These are phyloP conservation scores for Teratosphaeria nubilosa DNA, from an alignment of 2,329 filamentous ascomycete genomes.

Conservation along the genomic window DNA sequence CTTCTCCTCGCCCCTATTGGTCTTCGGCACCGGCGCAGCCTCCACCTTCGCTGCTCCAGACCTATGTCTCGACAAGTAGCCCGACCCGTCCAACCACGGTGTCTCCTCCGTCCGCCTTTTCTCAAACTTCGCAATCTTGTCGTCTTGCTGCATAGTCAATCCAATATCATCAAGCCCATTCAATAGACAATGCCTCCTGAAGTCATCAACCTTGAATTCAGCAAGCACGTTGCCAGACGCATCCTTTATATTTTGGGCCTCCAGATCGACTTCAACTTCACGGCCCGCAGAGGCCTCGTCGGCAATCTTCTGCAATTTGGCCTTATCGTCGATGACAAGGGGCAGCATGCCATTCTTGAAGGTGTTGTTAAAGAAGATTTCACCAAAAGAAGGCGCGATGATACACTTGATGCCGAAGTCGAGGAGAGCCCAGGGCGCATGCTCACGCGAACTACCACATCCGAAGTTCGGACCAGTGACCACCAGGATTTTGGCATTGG, in stretches of 20 bases:
- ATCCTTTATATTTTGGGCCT: conserved; percentile 72
- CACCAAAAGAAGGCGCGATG: conserved; percentile 77
- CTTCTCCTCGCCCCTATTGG: conserved; percentile 75
- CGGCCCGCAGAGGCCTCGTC: conserved; percentile 67
- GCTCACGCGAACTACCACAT: conserved; percentile 84
- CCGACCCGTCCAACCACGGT: conserved; percentile 83
- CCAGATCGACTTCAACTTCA: conserved; percentile 83
- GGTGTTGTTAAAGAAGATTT: conserved; percentile 99
- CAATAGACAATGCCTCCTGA: conserved; percentile 85
- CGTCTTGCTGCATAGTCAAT: conserved; percentile 81
- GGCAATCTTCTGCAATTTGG: conserved; percentile 58
- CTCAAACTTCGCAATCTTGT: conserved; percentile 81
- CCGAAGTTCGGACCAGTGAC: conserved; percentile 91
- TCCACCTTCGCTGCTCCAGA: conserved; percentile 52
- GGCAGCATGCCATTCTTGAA: conserved; percentile 99
- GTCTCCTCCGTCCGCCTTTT: conserved; percentile 63
- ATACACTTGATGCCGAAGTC: conserved; percentile 94
- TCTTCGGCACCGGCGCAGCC: conserved; percentile 67
- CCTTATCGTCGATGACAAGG: conserved; percentile 60
- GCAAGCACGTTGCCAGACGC: conserved; percentile 63
- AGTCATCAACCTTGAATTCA: conserved; percentile 79
- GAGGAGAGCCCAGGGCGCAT: conserved; percentile 91
- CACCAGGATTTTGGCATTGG: conserved; percentile 76
- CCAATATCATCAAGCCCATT: conserved; percentile 96
- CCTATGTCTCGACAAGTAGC: conserved; percentile 57